Evolutionary conservation across 2,329 filamentous ascomycete species (phyloP), one percentile per base, ranked within the genome.

Genomic region (Gnomoniopsis sp.): DNA sequence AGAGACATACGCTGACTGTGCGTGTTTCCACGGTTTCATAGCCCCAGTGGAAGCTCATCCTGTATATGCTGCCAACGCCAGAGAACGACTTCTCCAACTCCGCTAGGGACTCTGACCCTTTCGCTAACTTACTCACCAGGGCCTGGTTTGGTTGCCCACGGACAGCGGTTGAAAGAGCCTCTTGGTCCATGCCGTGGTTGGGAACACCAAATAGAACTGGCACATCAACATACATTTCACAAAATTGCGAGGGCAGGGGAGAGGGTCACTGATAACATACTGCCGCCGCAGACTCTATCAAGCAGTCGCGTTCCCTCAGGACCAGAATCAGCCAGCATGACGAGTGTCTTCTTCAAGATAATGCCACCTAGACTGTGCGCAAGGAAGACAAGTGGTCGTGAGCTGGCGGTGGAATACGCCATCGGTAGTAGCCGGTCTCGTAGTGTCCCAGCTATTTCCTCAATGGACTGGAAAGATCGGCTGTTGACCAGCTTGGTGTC

Each of bases 291-390:
- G 19, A 65, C 53, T 17, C 49, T 48, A 2, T 21, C 30, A 7
- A 65, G 58, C 2, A 65, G 53, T n/a, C 38, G 49, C 11, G 21
- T 36, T 1, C 50, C 49, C 8, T 46, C 23, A 1, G 58, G 26
- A 12, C 59, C 52, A 2, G 52, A 30, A 3, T 50, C 57, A 44
- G 62, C 60, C 15, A 68, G 50, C 15, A 54, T 48, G 19, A 65
- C 49, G 17, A 68, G 57, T 12, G 63, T 61, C 12, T 69, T 56
- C 43, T 67, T 69, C 1, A 69, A 30, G 1, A 70, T 56, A 6
- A 70, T 59, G 17, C 67, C 68, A 11, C 67, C 68, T 10, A 70
- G 59, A 49, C 68, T 69, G 47, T 69, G 67, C 0, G 67, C 67
- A 2, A 70, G 58, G 43, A 70, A 70, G 1, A 65, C 22, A 3